phyloP scores from a whole-genome alignment of 1,284 basidiomycete species.

The Paramarasmius palmivorus region DNA sequence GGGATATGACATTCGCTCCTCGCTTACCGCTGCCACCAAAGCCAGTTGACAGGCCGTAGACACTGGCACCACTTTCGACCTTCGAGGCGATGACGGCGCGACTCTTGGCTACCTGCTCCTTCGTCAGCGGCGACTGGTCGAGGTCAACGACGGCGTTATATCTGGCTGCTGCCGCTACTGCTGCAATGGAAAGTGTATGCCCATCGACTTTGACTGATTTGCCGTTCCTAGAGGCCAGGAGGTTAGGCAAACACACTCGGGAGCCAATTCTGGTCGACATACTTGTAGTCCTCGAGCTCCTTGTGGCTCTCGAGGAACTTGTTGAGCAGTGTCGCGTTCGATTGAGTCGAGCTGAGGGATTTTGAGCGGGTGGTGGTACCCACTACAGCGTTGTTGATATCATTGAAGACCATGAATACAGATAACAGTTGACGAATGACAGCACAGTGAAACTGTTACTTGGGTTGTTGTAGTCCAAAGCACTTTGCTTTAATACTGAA shows the following conservation, averaged over 20 bases:
- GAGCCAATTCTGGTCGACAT: slow-evolving; percentile 19
- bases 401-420: slow-evolving; percentile 19
- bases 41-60: slow-evolving; percentile 84
- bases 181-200: slow-evolving; percentile 68
- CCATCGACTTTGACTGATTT: slow-evolving; percentile 67
- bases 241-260: not conserved
- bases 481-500: slow-evolving; percentile 3
- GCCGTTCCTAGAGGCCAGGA: slow-evolving; percentile 46
- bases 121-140: slow-evolving; percentile 46
- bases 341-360: not conserved
- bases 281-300: slow-evolving; percentile 59
- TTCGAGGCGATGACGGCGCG: slow-evolving; percentile 66
- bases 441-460: not conserved
- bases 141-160: slow-evolving; percentile 57
- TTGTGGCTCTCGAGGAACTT: slow-evolving; percentile 50
- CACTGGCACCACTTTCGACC: slow-evolving; percentile 64
- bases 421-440: too few relatives aligned
- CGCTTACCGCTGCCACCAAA: slow-evolving; percentile 74
- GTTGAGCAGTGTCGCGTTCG: slow-evolving; percentile 35
- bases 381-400: slow-evolving; percentile 4
- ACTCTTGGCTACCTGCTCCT: slow-evolving; percentile 54
- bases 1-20: not conserved
- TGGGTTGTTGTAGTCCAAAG: not conserved
- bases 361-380: not conserved
- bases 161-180: slow-evolving; percentile 71